Evolutionary conservation across 805 yeast species (phyloP), one percentile per base, ranked within the genome.

Genomic region (Brettanomyces nanus): DNA sequence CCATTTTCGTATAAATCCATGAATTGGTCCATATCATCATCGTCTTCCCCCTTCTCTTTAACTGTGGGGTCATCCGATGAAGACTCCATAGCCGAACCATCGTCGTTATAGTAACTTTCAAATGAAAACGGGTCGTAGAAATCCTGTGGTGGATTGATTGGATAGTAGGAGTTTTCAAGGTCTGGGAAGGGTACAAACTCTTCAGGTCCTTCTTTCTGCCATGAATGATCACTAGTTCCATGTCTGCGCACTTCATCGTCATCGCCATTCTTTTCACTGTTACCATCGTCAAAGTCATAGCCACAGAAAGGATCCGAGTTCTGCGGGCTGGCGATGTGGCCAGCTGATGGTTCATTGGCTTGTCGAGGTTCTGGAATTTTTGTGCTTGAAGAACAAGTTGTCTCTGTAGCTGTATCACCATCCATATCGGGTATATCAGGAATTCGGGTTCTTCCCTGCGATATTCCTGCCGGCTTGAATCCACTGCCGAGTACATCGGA

Each of bases 101-200:
- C 25, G 31, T 49, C 60, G 3, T 46, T 45, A 14, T 45, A 50
- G 26, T 47, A 47, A 21, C 45, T 37, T 31, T 53, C 45, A 43
- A 48, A 46, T 14, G 45, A 51, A 42, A 59, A 59, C 17, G 63
- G 63, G 33, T 58, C 52, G 28, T 55, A 56, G 19, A 45, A 44
- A 35, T 51, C 48, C 14, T 43, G 45, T 13, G 53, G 54, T 4
- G 57, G 47, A 29, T 59, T 59, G 18, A 59, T 36, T 9, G 61
- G 63, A 32, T 58, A 59, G 40, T 49, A 61, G 3, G 63, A 56
- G 36, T 58, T 58, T 10, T 51, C 49, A 18, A 54, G 41, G 5
- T 45, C 51, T 2, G 65, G 66, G 35, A 59, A 61, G 11, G 65
- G 64, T 2, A 51, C 56, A 45, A 61, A 61, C n/a, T 51, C 49